A percentile compares a stretch with the other conserved stretches of the same genome.
Evolutionary conservation across 257 asterid genomes (phyloP).

Genomic region (Solanum tacnaense): DNA sequence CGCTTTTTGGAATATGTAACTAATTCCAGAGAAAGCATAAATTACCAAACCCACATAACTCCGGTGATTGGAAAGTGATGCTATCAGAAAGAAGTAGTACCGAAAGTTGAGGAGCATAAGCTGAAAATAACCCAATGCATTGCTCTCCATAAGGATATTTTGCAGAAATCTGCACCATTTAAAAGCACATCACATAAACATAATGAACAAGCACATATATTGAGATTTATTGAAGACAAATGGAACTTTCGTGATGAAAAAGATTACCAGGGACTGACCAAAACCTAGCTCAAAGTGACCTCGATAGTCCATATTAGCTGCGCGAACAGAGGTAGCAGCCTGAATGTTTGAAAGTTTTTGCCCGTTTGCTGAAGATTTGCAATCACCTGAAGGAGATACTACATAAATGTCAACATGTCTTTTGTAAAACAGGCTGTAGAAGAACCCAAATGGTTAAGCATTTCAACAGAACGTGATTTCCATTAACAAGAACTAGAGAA

Average conservation of each 20-base stretch:
- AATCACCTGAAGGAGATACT: neutral
- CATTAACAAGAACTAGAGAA: neutral
- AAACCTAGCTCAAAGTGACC: constrained; percentile 37
- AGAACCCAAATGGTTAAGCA: neutral
- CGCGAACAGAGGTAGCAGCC: neutral
- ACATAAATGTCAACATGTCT: neutral
- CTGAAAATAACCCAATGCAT: constrained; percentile 30
- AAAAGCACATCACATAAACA: neutral
- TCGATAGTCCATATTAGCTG: constrained; percentile 13
- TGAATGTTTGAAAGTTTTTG: constrained; percentile 18
- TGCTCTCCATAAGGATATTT: constrained; percentile 50
- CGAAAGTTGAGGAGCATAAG: constrained; percentile 34
- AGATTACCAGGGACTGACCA: constrained; percentile 37
- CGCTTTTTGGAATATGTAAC: neutral
- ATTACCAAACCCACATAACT: neutral
- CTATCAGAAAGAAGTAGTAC: constrained; percentile 9
- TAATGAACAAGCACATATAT: neutral
- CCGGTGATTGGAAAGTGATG: neutral
- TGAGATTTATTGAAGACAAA: neutral
- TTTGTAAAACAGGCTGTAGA: neutral
- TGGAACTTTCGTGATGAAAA: neutral
- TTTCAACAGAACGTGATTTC: neutral
- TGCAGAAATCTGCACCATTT: constrained; percentile 31
- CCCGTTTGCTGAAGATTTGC: constrained; percentile 13
- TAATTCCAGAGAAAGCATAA: neutral